phyloP scores from a whole-genome alignment of 129 eudicot species.

The Chrysanthemum makinoi region DNA sequence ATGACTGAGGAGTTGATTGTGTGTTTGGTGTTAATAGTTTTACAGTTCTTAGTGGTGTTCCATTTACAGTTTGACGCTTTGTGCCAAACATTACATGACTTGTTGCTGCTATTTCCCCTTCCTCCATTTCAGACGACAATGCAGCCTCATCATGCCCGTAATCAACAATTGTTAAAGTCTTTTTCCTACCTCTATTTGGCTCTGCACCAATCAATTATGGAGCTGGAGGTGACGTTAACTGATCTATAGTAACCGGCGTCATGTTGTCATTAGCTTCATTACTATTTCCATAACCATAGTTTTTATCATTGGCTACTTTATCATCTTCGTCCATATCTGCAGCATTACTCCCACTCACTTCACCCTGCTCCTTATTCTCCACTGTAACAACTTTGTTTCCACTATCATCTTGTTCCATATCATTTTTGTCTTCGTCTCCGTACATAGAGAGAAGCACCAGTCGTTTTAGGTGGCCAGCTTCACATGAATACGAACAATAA shows the following conservation, averaged over 20 bases:
- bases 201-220: conserved; percentile 19
- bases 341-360: too few species aligned
- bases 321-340: too few species aligned
- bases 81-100: conserved; percentile 53
- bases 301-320: too few species aligned
- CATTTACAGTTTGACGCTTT: conserved; percentile 47
- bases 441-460: too few species aligned
- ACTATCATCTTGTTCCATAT: too few species aligned
- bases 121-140: conserved; percentile 86
- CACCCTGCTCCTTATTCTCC: too few species aligned
- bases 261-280: too few species aligned
- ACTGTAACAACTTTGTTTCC: too few species aligned
- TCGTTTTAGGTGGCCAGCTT: too few species aligned
- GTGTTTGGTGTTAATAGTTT: conserved; percentile 39
- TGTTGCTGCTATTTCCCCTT: conserved; percentile 64
- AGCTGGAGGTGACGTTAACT: conserved; percentile 32
- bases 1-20: conserved; percentile 51
- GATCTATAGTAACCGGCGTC: neutral
- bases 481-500: too few species aligned
- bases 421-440: too few species aligned
- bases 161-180: conserved; percentile 62
- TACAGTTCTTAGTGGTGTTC: conserved; percentile 43
- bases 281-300: too few species aligned
- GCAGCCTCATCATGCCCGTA: conserved; percentile 84
- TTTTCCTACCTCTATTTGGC: conserved; percentile 31